Base-by-base conservation (phyloP, 306 rosid genomes). In the Herpetospermum pedunculosum region DNA sequence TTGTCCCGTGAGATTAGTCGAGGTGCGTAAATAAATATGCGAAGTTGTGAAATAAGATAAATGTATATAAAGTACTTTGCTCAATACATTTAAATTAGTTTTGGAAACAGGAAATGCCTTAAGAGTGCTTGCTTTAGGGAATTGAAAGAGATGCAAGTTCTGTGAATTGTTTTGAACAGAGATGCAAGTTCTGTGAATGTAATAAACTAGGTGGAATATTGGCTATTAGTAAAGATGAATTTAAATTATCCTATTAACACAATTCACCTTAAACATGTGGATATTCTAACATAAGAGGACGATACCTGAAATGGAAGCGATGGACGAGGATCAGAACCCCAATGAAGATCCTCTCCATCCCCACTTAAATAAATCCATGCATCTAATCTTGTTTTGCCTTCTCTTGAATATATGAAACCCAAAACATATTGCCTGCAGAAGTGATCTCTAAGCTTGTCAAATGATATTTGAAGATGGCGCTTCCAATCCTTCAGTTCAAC, bases 271-370 rank as follows among this genome's bases (percentile, higher is more conserved):
- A 65, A 21, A 40, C 34, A 40, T 32, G 11, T 26, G 6, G 23
- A 35, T 57, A 67, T 49, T 68, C 70, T 23, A 58, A 44, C 50
- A 57, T 69, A 75, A 48, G 50, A 74, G 80, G 82, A 76, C 46
- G 47, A 29, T 63, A 91, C 99, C 99, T 94, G 99, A 88, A 94
- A 94, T 48, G 99, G 99, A 84, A 94, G 99, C 0, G 99, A 94
- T 74, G 99, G 99, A 77, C 86, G 81, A 37, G 87, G 92, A 25
- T 74, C 85, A 75, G 95, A 78, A 30, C 77, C 96, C 95, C 85
- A 76, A 80, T 81, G 79, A 79, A 77, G 77, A 83, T 91, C 89
- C 46, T 91, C 92, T 68, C 77, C 87, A 60, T 83, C 82, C 81
- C 81, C 88, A 78, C 62, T 80, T 76, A 88, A 70, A 88, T 94